Percentiles rank a stretch among this genome's conserved stretches.
phyloP scores from a whole-genome alignment of 2,329 filamentous ascomycete species.

The Sporothrix euskadiensis region DNA sequence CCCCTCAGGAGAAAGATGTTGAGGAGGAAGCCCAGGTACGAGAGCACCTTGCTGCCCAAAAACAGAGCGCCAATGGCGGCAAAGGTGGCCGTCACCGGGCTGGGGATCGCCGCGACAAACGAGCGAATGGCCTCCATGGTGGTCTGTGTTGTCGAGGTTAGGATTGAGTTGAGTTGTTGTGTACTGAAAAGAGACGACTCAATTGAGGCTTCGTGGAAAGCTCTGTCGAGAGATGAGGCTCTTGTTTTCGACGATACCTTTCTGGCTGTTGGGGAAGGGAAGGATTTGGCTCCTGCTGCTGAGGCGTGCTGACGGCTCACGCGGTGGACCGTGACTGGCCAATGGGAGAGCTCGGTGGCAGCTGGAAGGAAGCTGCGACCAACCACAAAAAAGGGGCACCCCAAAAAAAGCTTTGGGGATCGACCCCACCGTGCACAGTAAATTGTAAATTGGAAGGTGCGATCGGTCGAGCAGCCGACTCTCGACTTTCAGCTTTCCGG shows the following conservation, averaged over 20 bases:
- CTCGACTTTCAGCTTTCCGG: neutral
- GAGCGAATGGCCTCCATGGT: slow-evolving; percentile 41
- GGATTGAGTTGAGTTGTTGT: neutral
- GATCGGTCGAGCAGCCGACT: neutral
- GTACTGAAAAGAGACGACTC: neutral
- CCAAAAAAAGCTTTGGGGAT: neutral
- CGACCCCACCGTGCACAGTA: neutral
- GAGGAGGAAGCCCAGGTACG: slow-evolving; percentile 61
- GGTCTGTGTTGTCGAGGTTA: neutral
- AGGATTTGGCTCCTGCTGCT: neutral
- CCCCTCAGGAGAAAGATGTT: slow-evolving; percentile 69
- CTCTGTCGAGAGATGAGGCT: neutral
- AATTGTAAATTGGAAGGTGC: neutral
- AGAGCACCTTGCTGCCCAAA: slow-evolving; percentile 57
- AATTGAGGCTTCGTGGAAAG: neutral
- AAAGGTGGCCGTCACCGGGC: slow-evolving; percentile 47
- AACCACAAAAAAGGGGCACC: neutral
- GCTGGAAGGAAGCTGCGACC: neutral
- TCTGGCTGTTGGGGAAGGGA: neutral
- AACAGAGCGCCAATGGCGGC: slow-evolving; percentile 61
- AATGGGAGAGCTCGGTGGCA: neutral
- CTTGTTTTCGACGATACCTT: neutral
- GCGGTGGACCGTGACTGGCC: neutral
- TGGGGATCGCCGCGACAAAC: slow-evolving; percentile 46
- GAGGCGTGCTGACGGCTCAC: neutral